Percentiles rank a stretch among this genome's conserved stretches.
Conservation (phyloP, 805 yeast genomes). For the Candida schatavii region DNA sequence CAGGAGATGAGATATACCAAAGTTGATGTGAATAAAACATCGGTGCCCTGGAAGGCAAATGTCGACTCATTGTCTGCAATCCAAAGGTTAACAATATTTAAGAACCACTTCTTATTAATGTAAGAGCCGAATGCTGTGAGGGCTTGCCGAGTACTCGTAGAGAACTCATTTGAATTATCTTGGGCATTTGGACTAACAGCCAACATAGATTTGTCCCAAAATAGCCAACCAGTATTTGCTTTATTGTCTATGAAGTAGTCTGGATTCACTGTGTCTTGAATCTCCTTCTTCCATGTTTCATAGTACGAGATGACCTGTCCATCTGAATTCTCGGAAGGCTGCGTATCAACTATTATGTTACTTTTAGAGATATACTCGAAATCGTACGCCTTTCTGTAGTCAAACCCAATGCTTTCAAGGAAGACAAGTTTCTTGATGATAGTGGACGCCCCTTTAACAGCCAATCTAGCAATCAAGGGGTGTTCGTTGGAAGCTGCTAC, state of each 20-base stretch:
- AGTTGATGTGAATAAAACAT: constrained; percentile 55
- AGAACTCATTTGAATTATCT: constrained; percentile 7
- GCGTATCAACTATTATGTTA: constrained; percentile 42
- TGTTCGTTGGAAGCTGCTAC: constrained; percentile 56
- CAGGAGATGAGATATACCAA: constrained; percentile 49
- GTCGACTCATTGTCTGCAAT: constrained; percentile 67
- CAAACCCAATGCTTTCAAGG: constrained; percentile 47
- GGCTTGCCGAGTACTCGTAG: constrained; percentile 12
- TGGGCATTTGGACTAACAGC: constrained; percentile 38
- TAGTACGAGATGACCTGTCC: constrained; percentile 34
- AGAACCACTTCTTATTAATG: constrained; percentile 60
- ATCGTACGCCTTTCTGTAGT: constrained; percentile 42
- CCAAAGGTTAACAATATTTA: constrained; percentile 46
- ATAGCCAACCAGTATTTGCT: constrained; percentile 63
- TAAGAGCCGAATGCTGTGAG: constrained; percentile 42
- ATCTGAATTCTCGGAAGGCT: constrained; percentile 13
- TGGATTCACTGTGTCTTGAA: constrained; percentile 47
- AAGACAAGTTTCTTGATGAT: constrained; percentile 45
- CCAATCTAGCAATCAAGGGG: constrained; percentile 61
- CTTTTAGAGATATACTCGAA: constrained; percentile 32
- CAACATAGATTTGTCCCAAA: constrained; percentile 61
- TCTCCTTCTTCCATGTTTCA: constrained; percentile 47
- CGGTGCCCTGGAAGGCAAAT: constrained; percentile 62
- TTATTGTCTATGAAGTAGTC: constrained; percentile 56
- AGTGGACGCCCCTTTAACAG: constrained; percentile 59